Evolutionary conservation across 2,329 filamentous ascomycete genomes (phyloP), one percentile per base, ranked within the genome.

Genomic region (Fusarium hainanense): DNA sequence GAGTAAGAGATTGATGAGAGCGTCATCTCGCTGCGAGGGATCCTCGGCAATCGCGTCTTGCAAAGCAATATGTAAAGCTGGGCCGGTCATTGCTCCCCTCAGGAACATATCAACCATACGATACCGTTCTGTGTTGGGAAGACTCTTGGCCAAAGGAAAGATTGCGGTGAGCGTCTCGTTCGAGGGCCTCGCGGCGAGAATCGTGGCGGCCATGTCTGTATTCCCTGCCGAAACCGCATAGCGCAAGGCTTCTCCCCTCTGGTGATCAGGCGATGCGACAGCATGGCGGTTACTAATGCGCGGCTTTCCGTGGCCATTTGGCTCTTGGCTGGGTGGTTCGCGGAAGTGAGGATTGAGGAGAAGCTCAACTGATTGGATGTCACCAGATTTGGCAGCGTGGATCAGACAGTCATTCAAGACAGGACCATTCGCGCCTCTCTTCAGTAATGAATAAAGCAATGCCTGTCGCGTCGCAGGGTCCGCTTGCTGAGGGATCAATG

Each of bases 31-130:
- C 42, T 80, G 78, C 0, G 82, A 80, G 2, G 80, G 79, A 14
- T 82, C 79, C 43, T 87, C 83, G 16, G 82, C 80, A 43, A 89
- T 83, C n/a, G 84, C 84, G 25, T 84, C 81, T 61, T 88, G 84
- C 3, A 89, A 73, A 3, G 85, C 85, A 0, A 78, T 78, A 46
- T 88, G 82, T 7, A 89, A 77, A 40, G 79, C 80, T 4, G 82
- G 78, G 0, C 82, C 83, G 1, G 84, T 78, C 8, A 88, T 73
- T 3, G 86, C 84, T 3, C 82, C 81, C 11, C 80, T 76, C 5
- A 89, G 75, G 48, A 89, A 88, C 7, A 81, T 69, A 54, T 87
- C 83, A 2, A 83, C 80, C 72, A 88, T 84, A 12, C 80, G 77
- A 54, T 84, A 84, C 10, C 86, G 82, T 51, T 84, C 81, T 23